Percentiles rank a stretch among this genome's conserved stretches.
Evolutionary conservation across 352 stramenopile genomes (phyloP).

Genomic region (Saprolegnia parasitica): DNA sequence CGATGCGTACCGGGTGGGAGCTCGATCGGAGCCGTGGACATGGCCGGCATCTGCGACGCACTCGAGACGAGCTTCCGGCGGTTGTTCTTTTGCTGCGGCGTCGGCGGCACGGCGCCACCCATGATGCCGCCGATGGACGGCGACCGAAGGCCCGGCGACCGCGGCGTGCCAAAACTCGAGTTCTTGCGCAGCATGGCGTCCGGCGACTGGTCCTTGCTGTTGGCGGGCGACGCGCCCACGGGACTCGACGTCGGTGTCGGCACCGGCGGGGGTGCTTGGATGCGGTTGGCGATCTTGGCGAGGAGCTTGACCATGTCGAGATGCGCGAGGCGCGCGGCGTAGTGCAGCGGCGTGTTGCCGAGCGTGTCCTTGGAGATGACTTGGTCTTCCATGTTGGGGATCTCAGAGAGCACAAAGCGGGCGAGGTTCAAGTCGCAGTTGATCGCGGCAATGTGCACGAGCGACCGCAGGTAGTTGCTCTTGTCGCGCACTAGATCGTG

Average conservation of each 20-base stretch:
- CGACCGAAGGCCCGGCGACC: conserved; percentile 36
- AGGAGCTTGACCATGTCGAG: conserved; percentile 83
- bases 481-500: conserved; percentile 51
- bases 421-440: conserved; percentile 81
- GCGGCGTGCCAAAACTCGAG: conserved; percentile 31
- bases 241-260: conserved; percentile 31
- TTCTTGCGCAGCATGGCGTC: conserved; percentile 54
- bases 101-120: not conserved
- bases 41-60: conserved; percentile 31
- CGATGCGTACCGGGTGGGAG: conserved; percentile 31
- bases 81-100: conserved; percentile 9
- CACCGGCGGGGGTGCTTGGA: conserved; percentile 29
- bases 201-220: conserved; percentile 37
- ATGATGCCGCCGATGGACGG: conserved; percentile 38
- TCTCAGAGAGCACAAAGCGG: conserved; percentile 78
- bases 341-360: conserved; percentile 82
- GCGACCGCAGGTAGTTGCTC: conserved; percentile 73
- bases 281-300: conserved; percentile 79
- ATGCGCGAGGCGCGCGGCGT: conserved; percentile 65
- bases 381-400: conserved; percentile 74
- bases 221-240: conserved; percentile 35
- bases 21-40: conserved; percentile 33
- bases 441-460: conserved; percentile 85
- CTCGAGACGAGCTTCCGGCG: conserved; percentile 31
- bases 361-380: conserved; percentile 73